phyloP scores from a whole-genome alignment of 2,329 filamentous ascomycete genomes.

The Hypoxylon sp. region DNA sequence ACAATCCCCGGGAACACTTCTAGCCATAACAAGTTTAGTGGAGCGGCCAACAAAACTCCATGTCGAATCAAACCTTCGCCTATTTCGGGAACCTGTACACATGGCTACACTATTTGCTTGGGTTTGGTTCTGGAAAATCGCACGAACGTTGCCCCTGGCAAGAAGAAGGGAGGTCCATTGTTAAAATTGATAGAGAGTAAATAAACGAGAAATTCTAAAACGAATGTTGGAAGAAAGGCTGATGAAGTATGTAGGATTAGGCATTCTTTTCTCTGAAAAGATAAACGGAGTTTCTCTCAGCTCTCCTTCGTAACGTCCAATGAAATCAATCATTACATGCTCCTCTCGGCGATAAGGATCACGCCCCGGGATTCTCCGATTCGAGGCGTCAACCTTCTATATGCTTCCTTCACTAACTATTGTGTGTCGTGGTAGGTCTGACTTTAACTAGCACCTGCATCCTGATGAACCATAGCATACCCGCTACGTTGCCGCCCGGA shows the following conservation, averaged over 20 bases:
- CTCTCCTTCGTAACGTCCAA: conserved; percentile 13
- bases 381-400: conserved; percentile 6
- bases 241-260: conserved; percentile 4
- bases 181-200: background rate
- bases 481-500: background rate
- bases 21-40: conserved; percentile 31
- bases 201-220: background rate
- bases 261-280: background rate
- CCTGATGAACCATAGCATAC: conserved; percentile 4
- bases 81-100: conserved; percentile 31
- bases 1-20: conserved; percentile 22
- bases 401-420: conserved; percentile 7
- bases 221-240: background rate
- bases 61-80: conserved; percentile 30
- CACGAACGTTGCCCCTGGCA: conserved; percentile 14
- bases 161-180: conserved; percentile 12
- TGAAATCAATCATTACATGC: background rate
- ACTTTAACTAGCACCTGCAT: conserved; percentile 3
- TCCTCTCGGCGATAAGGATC: conserved; percentile 15
- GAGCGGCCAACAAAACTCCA: conserved; percentile 37
- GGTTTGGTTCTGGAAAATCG: conserved; percentile 26
- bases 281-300: conserved; percentile 27
- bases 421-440: conserved; percentile 10
- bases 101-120: conserved; percentile 31
- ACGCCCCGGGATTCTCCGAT: conserved; percentile 4